phyloP scores from a whole-genome alignment of 257 asterid species.

The Verbena officinalis region DNA sequence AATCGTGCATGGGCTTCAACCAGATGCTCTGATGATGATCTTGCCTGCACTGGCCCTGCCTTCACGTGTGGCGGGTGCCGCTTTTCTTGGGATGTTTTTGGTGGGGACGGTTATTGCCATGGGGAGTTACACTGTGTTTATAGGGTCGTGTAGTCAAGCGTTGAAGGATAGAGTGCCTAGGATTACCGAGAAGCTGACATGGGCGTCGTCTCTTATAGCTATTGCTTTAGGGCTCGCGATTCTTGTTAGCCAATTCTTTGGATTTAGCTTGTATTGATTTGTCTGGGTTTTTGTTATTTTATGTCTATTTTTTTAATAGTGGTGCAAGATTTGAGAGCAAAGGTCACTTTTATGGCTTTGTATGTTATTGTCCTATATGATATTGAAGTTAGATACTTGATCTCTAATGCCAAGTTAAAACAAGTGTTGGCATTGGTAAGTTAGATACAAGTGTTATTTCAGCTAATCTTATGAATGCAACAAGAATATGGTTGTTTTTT shows the following conservation, averaged over 20 bases:
- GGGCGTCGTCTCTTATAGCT: constrained; percentile 93
- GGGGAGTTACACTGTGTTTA: constrained; percentile 95
- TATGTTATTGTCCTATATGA: not conserved
- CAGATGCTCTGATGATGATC: constrained; percentile 88
- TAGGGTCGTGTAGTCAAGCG: constrained; percentile 91
- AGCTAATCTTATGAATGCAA: not conserved
- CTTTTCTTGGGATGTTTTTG: constrained; percentile 82
- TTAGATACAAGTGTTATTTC: not conserved
- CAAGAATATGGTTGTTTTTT: not conserved
- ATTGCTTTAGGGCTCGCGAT: constrained; percentile 79
- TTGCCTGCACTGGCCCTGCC: constrained; percentile 99
- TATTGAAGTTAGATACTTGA: not conserved
- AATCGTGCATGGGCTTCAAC: constrained; percentile 93
- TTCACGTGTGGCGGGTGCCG: constrained; percentile 93
- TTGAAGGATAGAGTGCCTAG: constrained; percentile 85
- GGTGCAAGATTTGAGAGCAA: constrained; percentile 29
- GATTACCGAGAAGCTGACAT: constrained; percentile 91
- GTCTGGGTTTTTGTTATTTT: constrained; percentile 3
- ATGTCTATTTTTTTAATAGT: not conserved
- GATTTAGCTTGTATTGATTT: constrained; percentile 72
- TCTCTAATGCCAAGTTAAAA: not conserved
- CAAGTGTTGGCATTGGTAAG: not conserved
- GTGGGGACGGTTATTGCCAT: constrained; percentile 92
- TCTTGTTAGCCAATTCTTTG: constrained; percentile 78
- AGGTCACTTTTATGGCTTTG: constrained; percentile 2